phyloP scores from a whole-genome alignment of 805 yeast species.

The Schizosaccharomyces lindneri region DNA sequence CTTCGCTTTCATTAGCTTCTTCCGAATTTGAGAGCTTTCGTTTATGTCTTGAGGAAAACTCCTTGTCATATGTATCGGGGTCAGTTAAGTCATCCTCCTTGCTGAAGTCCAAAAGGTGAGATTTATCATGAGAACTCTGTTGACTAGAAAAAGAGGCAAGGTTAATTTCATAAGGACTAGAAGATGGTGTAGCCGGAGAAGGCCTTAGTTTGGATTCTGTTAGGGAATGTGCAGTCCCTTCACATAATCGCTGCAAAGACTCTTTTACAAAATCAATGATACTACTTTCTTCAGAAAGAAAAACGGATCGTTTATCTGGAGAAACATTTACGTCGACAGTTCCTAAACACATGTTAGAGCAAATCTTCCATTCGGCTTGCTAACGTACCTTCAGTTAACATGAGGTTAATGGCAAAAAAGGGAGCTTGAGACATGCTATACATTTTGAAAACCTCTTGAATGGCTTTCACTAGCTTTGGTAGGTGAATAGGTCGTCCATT shows the following conservation, averaged over 20 bases:
- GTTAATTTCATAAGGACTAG: background rate
- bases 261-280: background rate
- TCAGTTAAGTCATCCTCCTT: too few relatives aligned
- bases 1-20: too few relatives aligned
- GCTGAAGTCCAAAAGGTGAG: too few relatives aligned
- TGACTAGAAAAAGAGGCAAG: too few relatives aligned
- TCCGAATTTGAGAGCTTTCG: too few relatives aligned
- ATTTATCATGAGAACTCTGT: too few relatives aligned
- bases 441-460: slow-evolving; percentile 49
- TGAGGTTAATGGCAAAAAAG: slow-evolving; percentile 35
- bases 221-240: background rate
- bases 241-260: background rate
- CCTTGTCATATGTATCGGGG: too few relatives aligned
- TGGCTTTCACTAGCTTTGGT: slow-evolving; percentile 27
- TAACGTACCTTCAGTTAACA: slow-evolving; percentile 12
- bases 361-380: background rate
- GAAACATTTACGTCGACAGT: slow-evolving; percentile 60
- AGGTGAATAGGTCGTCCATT: slow-evolving; percentile 52
- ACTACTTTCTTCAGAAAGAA: slow-evolving; percentile 38
- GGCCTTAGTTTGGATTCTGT: background rate
- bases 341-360: background rate
- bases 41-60: too few relatives aligned
- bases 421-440: slow-evolving; percentile 59
- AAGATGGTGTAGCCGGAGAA: background rate
- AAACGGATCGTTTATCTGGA: slow-evolving; percentile 62